These are phyloP conservation scores for Saturnispora zaruensis DNA, from an alignment of 805 yeast genomes.

Conservation along the genomic window DNA sequence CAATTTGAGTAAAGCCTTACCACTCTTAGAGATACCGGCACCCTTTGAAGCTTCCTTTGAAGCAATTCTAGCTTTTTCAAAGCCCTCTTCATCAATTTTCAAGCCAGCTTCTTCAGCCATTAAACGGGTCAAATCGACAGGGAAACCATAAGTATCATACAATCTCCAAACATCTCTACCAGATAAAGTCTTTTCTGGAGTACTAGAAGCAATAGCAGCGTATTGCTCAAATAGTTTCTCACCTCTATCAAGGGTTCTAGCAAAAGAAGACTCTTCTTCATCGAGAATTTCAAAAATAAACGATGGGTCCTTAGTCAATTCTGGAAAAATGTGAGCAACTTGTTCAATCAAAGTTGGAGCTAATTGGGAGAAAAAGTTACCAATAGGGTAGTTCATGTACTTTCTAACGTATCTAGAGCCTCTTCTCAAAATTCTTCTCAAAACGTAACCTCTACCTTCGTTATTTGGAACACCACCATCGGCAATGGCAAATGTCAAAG, in stretches of 20 bases:
- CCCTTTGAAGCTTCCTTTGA: constrained; percentile 95
- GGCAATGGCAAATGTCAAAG: constrained; percentile 89
- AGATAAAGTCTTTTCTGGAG: constrained; percentile 65
- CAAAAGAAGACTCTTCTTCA: constrained; percentile 93
- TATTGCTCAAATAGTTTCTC: constrained; percentile 93
- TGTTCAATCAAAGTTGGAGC: constrained; percentile 91
- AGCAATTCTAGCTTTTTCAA: constrained; percentile 81
- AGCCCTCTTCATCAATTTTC: constrained; percentile 84
- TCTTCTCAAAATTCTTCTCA: constrained; percentile 94
- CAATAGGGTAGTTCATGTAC: constrained; percentile 92
- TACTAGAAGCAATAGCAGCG: constrained; percentile 71
- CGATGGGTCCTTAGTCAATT: constrained; percentile 59
- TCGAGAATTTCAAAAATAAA: constrained; percentile 82
- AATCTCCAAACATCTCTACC: constrained; percentile 98
- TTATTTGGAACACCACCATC: constrained; percentile 99
- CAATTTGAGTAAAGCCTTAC: constrained; percentile 58
- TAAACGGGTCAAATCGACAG: constrained; percentile 92
- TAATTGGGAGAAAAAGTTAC: constrained; percentile 83
- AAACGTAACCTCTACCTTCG: constrained; percentile 97
- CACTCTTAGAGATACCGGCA: constrained; percentile 45
- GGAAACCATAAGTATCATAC: constrained; percentile 98
- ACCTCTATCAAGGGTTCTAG: constrained; percentile 95
- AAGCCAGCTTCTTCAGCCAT: constrained; percentile 98
- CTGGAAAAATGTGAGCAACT: constrained; percentile 86
- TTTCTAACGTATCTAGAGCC: constrained; percentile 96